Evolutionary conservation across 2,329 filamentous ascomycete genomes (phyloP), one percentile per base, ranked within the genome.

Genomic region (Sclerotinia spermophila): DNA sequence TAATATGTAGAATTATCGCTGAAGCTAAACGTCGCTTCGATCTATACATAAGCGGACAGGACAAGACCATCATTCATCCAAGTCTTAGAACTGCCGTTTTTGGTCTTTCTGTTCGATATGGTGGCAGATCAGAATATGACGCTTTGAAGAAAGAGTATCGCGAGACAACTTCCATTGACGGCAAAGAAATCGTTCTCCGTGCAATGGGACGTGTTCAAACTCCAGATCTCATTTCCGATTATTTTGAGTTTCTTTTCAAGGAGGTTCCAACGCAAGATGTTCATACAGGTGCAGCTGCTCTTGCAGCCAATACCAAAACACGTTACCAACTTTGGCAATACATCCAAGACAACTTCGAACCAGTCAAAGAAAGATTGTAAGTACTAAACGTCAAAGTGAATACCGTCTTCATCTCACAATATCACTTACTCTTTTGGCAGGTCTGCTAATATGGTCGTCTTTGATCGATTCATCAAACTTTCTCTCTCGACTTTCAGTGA

Each of bases 231-330:
- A 89, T 96, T 59, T 83, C 82, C 81, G 82, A 90, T 78, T 85
- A 90, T 86, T 78, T 91, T 84, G 76, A 90, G 81, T 86, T 97
- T 79, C 91, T 97, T 81, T 94, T 93, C 75, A 90, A 91, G 79
- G 86, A 91, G n/a, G 92, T 98, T 38, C 89, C 93, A 15, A 87
- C 90, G 19, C 95, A 93, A 78, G 96, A 99, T 80, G 88, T 96
- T 81, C 95, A 98, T 82, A 90, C 90, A 19, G 91, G 94, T 42
- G 90, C 90, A n/a, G 84, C 86, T 64, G 86, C 89, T 1, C 83
- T 99, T 40, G 89, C 92, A 5, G 85, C 83, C 73, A 97, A 97
- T 82, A 84, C 89, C 13, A 86, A 88, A 72, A 90, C 89, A 4
- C 90, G 94, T n/a, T 82, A 85, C 59, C 83, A 90, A 59, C 87